Percentiles rank a stretch among this genome's conserved stretches.
These are phyloP conservation scores for Primulina tabacum DNA, from an alignment of 257 asterid genomes.

Conservation along the genomic window DNA sequence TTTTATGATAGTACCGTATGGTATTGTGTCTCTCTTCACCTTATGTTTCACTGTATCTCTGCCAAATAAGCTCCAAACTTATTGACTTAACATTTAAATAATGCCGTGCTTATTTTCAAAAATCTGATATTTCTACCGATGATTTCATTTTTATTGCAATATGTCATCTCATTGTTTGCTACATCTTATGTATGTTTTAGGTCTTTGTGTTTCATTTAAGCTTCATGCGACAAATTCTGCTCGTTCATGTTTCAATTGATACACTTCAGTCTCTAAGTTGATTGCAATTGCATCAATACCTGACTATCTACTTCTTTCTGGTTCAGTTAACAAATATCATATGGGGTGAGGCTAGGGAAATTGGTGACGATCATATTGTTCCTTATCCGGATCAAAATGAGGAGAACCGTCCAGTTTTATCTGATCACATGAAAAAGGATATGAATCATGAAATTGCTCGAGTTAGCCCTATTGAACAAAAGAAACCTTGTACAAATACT, in stretches of 20 bases:
- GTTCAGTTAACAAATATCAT: slow-evolving; percentile 70
- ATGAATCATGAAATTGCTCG: slow-evolving; percentile 37
- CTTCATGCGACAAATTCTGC: neutral
- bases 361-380: slow-evolving; percentile 68
- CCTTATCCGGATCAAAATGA: slow-evolving; percentile 64
- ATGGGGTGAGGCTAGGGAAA: slow-evolving; percentile 77
- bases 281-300: neutral
- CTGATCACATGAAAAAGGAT: slow-evolving; percentile 49
- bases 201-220: neutral
- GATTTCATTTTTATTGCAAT: no score
- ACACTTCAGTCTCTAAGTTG: neutral
- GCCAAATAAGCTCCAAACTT: no score
- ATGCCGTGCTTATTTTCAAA: no score
- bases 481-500: slow-evolving; percentile 37
- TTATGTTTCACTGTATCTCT: no score
- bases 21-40: no score
- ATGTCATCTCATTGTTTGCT: no score
- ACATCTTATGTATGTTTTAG: neutral
- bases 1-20: no score
- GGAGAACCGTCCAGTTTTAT: slow-evolving; percentile 39
- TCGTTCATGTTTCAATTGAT: neutral
- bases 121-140: no score
- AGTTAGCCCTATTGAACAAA: slow-evolving; percentile 40
- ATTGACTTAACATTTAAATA: no score
- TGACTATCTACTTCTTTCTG: slow-evolving; percentile 16